Conservation (phyloP, 2,329 filamentous ascomycete genomes). For the Neoascochyta sp. region DNA sequence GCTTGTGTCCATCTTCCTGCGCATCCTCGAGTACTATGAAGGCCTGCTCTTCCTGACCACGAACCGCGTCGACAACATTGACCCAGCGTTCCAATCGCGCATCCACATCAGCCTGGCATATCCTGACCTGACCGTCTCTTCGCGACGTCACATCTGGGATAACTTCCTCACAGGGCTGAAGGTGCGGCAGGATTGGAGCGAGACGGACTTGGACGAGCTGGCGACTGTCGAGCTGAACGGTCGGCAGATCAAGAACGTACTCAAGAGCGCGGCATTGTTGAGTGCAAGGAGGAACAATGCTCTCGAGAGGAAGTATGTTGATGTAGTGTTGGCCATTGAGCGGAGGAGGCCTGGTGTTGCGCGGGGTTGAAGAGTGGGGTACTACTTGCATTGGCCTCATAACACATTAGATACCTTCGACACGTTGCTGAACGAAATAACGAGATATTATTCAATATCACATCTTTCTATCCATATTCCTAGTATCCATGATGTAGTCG, state of each 20-base stretch:
- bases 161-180: constrained; percentile 24
- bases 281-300: too few relatives aligned
- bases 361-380: too few relatives aligned
- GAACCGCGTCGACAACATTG: constrained; percentile 33
- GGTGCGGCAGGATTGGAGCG: constrained; percentile 10
- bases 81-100: constrained; percentile 29
- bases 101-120: constrained; percentile 34
- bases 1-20: constrained; percentile 39
- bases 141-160: constrained; percentile 24
- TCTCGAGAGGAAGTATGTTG: too few relatives aligned
- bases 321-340: too few relatives aligned
- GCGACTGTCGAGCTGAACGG: constrained; percentile 47
- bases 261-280: constrained; percentile 30
- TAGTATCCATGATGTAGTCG: too few relatives aligned
- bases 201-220: constrained; percentile 39
- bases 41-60: constrained; percentile 37
- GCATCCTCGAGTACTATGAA: constrained; percentile 34
- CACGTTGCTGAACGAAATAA: too few relatives aligned
- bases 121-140: constrained; percentile 19
- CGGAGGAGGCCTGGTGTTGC: too few relatives aligned
- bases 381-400: too few relatives aligned
- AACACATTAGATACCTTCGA: too few relatives aligned
- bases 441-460: too few relatives aligned
- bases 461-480: too few relatives aligned
- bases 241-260: constrained; percentile 50